These are phyloP conservation scores for Globisporangium cederbergense DNA, from an alignment of 352 stramenopile species.

Conservation along the genomic window DNA sequence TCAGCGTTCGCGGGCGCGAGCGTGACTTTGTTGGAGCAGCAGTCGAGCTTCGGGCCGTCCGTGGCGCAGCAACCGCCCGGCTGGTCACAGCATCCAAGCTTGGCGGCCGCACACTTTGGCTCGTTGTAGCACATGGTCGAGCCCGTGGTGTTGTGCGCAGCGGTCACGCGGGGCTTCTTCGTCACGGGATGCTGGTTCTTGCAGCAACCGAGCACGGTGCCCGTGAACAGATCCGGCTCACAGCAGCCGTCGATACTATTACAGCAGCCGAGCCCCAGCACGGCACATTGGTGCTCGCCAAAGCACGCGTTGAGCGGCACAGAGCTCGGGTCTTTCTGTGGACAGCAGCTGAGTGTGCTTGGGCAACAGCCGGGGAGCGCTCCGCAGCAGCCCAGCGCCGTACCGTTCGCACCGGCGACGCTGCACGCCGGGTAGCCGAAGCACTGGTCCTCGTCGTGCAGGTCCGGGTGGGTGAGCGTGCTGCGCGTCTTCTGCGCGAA, in stretches of 20 bases:
- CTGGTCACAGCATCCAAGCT: slow-evolving; percentile 41
- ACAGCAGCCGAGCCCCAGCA: slow-evolving; percentile 59
- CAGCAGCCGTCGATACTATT: slow-evolving; percentile 73
- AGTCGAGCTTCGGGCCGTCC: slow-evolving; percentile 33
- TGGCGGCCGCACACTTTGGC: slow-evolving; percentile 35
- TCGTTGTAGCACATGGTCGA: slow-evolving; percentile 33
- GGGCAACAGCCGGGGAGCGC: slow-evolving; percentile 74
- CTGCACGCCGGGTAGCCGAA: slow-evolving; percentile 63
- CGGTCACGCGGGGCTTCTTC: slow-evolving; percentile 23
- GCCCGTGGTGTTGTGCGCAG: slow-evolving; percentile 9
- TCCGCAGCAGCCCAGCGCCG: slow-evolving; percentile 54
- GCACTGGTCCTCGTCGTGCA: slow-evolving; percentile 45
- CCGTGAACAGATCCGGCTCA: slow-evolving; percentile 42
- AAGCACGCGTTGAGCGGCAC: slow-evolving; percentile 62
- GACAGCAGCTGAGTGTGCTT: slow-evolving; percentile 59
- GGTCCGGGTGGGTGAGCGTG: slow-evolving; percentile 25
- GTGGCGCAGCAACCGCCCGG: slow-evolving; percentile 42
- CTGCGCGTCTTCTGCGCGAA: slow-evolving; percentile 42
- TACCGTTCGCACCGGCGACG: slow-evolving; percentile 53
- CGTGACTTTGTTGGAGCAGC: slow-evolving; percentile 26
- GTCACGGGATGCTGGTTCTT: slow-evolving; percentile 48
- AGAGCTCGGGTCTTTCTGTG: slow-evolving; percentile 31
- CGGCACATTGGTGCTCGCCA: slow-evolving; percentile 55
- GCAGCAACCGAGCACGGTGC: slow-evolving; percentile 56
- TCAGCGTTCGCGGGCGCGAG: slow-evolving; percentile 3